Evolutionary conservation across 1,284 basidiomycete genomes (phyloP).

Genomic region (Fistulinella staudtii): DNA sequence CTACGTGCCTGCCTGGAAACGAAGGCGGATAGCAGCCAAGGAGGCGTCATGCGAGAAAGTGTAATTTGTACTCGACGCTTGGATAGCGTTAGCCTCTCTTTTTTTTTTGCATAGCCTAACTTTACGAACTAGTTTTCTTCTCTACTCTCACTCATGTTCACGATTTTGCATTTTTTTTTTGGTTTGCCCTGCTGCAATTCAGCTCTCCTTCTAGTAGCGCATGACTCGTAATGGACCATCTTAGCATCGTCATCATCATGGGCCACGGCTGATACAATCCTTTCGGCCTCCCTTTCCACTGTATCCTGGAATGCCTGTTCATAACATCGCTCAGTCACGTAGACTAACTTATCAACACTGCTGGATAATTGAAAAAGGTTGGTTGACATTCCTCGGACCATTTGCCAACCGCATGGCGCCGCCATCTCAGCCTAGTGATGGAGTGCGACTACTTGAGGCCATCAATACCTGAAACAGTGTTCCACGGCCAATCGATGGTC

Average conservation of each 20-base stretch:
- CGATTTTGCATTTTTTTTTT: slow-evolving; percentile 2
- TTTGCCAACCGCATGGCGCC: neutral
- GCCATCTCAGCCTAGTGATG: neutral
- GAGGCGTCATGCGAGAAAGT: slow-evolving; percentile 20
- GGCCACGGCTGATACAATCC: slow-evolving; percentile 4
- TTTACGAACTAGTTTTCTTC: neutral
- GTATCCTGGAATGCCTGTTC: neutral
- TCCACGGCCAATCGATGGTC: too few species aligned
- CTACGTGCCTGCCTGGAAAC: slow-evolving; percentile 33
- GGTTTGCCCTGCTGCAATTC: neutral
- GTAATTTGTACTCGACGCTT: slow-evolving; percentile 17
- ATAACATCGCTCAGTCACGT: slow-evolving; percentile 1
- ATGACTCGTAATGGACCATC: slow-evolving; percentile 3
- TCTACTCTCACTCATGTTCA: neutral
- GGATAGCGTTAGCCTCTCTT: slow-evolving; percentile 5
- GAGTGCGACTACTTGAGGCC: too few species aligned
- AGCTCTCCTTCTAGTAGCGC: slow-evolving; percentile 3
- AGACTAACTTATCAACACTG: slow-evolving; percentile 22
- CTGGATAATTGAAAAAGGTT: slow-evolving; percentile 3
- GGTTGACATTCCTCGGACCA: neutral
- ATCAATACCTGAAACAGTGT: too few species aligned
- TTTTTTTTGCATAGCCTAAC: neutral
- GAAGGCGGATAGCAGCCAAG: slow-evolving; percentile 27
- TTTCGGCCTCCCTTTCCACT: neutral
- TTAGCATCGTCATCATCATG: too few species aligned